phyloP scores from a whole-genome alignment of 441 rosid species.

The Eruca vesicaria region DNA sequence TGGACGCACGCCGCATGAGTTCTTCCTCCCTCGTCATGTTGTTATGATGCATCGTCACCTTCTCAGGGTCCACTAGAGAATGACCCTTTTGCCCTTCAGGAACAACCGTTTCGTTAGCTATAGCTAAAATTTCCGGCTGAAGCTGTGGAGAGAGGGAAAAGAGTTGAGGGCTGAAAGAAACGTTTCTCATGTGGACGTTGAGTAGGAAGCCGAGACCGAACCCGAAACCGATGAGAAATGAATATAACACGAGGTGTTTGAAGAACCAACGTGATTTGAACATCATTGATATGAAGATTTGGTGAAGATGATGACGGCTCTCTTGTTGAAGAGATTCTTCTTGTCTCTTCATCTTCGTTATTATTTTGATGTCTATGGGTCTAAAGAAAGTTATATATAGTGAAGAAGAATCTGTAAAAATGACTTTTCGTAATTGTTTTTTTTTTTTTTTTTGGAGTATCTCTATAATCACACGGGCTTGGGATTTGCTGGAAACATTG shows the following conservation, averaged over 20 bases:
- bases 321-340: constrained; percentile 20
- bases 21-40: constrained; percentile 51
- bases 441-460: background rate
- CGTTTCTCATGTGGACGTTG: constrained; percentile 31
- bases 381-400: background rate
- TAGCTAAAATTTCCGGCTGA: background rate
- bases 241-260: constrained; percentile 32
- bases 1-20: constrained; percentile 43
- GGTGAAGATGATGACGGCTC: constrained; percentile 13
- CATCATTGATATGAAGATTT: constrained; percentile 21
- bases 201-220: constrained; percentile 42
- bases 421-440: constrained; percentile 7
- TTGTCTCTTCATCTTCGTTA: constrained; percentile 2
- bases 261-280: constrained; percentile 20
- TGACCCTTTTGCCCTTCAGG: constrained; percentile 1
- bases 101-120: background rate
- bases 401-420: background rate
- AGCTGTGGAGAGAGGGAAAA: constrained; percentile 15
- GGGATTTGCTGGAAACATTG: constrained; percentile 1
- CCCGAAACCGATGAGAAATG: constrained; percentile 43
- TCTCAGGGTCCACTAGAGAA: constrained; percentile 13
- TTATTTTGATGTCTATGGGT: background rate
- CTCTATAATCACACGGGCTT: constrained; percentile 11
- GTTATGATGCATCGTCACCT: constrained; percentile 43
- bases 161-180: constrained; percentile 35